Evolutionary conservation across 495 filamentous ascomycete species (phyloP).

Genomic region (Clohesyomyces aquaticus): DNA sequence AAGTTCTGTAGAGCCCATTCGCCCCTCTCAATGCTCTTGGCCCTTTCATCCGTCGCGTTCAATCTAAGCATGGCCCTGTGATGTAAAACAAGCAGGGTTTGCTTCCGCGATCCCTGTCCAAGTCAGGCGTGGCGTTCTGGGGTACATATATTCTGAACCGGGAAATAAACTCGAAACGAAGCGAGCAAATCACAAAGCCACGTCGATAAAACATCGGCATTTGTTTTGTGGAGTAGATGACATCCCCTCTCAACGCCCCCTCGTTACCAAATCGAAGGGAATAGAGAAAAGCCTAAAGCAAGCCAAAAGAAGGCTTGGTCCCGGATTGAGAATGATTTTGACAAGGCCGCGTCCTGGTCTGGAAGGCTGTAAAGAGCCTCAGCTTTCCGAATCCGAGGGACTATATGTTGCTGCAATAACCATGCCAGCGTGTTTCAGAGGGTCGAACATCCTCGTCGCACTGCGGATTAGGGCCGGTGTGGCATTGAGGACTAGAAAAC

Average conservation of each 20-base stretch:
- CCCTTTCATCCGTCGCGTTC: slow-evolving; percentile 33
- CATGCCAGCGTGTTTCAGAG: too few species aligned
- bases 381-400: too few species aligned
- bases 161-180: slow-evolving; percentile 26
- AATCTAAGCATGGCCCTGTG: slow-evolving; percentile 24
- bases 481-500: too few species aligned
- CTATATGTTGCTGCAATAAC: too few species aligned
- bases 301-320: not conserved
- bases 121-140: slow-evolving; percentile 33
- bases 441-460: too few species aligned
- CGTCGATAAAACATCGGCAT: not conserved
- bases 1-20: slow-evolving; percentile 16
- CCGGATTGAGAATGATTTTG: not conserved
- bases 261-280: slow-evolving; percentile 4
- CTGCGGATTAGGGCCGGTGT: too few species aligned
- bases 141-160: slow-evolving; percentile 23
- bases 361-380: not conserved
- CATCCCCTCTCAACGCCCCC: not conserved
- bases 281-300: not conserved
- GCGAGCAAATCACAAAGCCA: slow-evolving; percentile 24
- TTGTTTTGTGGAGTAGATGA: not conserved
- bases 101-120: slow-evolving; percentile 7
- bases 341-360: not conserved
- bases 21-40: not conserved
- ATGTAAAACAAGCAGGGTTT: slow-evolving; percentile 17